phyloP scores from a whole-genome alignment of 306 rosid species.

The Phaseolus lunatus region DNA sequence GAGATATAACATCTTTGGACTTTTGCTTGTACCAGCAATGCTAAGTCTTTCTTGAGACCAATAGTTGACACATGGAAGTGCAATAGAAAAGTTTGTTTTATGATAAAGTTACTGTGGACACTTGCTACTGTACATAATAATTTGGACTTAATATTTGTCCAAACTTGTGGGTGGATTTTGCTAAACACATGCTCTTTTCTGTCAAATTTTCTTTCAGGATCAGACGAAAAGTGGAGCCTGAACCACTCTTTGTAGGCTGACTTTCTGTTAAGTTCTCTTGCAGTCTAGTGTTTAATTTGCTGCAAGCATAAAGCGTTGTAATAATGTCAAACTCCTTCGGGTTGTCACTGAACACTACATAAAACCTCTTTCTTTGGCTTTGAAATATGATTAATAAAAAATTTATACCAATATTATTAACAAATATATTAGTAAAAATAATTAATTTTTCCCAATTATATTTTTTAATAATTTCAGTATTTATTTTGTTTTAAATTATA shows the following conservation, averaged over 20 bases:
- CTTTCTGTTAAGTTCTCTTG: background rate
- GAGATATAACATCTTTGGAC: background rate
- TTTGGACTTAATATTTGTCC: background rate
- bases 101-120: background rate
- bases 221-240: slow-evolving; percentile 77
- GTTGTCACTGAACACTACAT: slow-evolving; percentile 2
- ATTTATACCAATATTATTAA: no score
- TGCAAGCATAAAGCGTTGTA: slow-evolving; percentile 1
- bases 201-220: slow-evolving; percentile 69
- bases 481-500: no score
- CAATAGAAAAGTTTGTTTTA: background rate
- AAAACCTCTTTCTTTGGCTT: background rate
- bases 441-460: no score
- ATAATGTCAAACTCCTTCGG: background rate
- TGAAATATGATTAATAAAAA: background rate
- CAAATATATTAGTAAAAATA: no score
- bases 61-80: background rate
- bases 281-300: slow-evolving; percentile 10
- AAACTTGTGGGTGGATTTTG: slow-evolving; percentile 4
- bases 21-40: slow-evolving; percentile 2
- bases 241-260: slow-evolving; percentile 68
- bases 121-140: background rate
- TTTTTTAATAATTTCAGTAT: no score
- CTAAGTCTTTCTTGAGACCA: background rate
- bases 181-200: slow-evolving; percentile 34